These are phyloP conservation scores for Tulasnella calospora DNA, from an alignment of 768 basidiomycete species.

Conservation along the genomic window DNA sequence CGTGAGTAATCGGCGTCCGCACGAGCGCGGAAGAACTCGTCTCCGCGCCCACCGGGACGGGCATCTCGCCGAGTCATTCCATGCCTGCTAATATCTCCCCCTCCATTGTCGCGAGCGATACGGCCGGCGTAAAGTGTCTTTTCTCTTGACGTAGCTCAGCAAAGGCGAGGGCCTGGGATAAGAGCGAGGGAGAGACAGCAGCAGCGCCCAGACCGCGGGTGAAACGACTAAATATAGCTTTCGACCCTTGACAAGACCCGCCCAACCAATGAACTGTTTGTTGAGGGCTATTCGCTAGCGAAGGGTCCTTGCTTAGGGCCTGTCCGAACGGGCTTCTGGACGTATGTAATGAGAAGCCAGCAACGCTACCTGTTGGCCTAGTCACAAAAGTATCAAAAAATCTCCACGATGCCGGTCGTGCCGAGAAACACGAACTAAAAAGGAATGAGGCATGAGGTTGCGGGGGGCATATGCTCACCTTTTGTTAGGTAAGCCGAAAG, in stretches of 20 bases:
- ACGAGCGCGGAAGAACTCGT: conserved; percentile 2
- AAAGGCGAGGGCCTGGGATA: not conserved
- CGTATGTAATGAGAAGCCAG: not conserved
- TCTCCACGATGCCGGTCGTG: not conserved
- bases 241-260: not conserved
- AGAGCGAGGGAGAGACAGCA: not conserved
- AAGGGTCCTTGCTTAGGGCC: not conserved
- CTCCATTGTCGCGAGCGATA: not conserved
- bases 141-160: not conserved
- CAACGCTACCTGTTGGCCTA: not conserved
- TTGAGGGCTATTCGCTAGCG: conserved; percentile 4
- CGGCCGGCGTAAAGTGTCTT: not conserved
- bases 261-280: not conserved
- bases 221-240: not conserved
- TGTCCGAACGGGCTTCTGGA: not conserved
- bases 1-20: conserved; percentile 9
- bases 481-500: conserved; percentile 10
- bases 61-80: not conserved
- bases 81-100: not conserved
- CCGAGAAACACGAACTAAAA: not conserved
- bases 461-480: not conserved
- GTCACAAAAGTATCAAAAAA: not conserved
- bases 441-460: not conserved
- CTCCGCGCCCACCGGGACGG: not conserved
- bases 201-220: not conserved